Conservation (phyloP, 495 filamentous ascomycete species). For the Penicillium cataractarum region DNA sequence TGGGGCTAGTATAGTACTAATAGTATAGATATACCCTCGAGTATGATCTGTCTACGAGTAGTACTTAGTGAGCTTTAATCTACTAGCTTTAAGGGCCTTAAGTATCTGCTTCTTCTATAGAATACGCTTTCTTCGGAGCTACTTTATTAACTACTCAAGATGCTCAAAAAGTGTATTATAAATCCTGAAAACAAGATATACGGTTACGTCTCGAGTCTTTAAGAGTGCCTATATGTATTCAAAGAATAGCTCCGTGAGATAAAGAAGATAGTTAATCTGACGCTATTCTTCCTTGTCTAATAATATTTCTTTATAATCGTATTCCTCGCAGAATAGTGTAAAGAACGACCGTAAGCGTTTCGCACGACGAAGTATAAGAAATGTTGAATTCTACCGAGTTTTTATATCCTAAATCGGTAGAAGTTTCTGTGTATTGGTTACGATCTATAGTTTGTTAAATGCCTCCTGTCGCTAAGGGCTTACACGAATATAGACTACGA, state of each 20-base stretch:
- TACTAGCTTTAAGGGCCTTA: neutral
- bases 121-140: neutral
- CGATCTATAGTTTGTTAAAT: slow-evolving; percentile 18
- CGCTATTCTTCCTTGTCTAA: slow-evolving; percentile 20
- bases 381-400: slow-evolving; percentile 14
- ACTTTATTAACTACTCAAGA: slow-evolving; percentile 1
- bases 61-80: slow-evolving; percentile 12
- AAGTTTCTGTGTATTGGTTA: slow-evolving; percentile 13
- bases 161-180: slow-evolving; percentile 20
- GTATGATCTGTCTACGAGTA: slow-evolving; percentile 15
- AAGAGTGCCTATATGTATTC: slow-evolving; percentile 18
- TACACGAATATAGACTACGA: slow-evolving; percentile 18
- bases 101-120: slow-evolving; percentile 11
- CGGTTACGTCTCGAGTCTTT: slow-evolving; percentile 22
- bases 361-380: slow-evolving; percentile 20
- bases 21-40: slow-evolving; percentile 12
- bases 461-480: slow-evolving; percentile 16
- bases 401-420: slow-evolving; percentile 24
- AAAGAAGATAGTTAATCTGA: slow-evolving; percentile 23
- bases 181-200: slow-evolving; percentile 18
- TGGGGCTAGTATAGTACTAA: slow-evolving; percentile 11
- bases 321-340: slow-evolving; percentile 13
- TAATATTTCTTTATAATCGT: slow-evolving; percentile 18
- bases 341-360: slow-evolving; percentile 13
- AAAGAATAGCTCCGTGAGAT: slow-evolving; percentile 16